phyloP scores from a whole-genome alignment of 345 rosid species.

The Nephelium lappaceum region DNA sequence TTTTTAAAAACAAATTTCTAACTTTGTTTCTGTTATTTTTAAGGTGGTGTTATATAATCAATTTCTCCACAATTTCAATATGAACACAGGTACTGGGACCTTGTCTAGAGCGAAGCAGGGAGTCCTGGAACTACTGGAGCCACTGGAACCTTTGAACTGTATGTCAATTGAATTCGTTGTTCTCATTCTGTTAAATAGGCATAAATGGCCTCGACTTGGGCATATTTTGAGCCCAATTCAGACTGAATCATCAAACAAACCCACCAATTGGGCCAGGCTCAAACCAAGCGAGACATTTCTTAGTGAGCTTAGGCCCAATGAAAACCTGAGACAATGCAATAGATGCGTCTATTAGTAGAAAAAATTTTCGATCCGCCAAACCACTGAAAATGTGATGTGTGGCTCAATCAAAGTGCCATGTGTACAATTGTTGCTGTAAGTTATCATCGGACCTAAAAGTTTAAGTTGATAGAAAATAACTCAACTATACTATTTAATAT shows the following conservation, averaged over 20 bases:
- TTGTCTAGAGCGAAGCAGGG: constrained; percentile 53
- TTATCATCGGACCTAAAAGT: too few species aligned
- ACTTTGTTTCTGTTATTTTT: not conserved
- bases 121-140: constrained; percentile 51
- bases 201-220: not conserved
- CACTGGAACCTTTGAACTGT: constrained; percentile 55
- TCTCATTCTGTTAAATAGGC: not conserved
- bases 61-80: not conserved
- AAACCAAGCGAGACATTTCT: not conserved
- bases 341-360: too few species aligned
- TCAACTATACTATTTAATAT: too few species aligned
- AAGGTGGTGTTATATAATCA: not conserved
- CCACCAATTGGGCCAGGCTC: not conserved
- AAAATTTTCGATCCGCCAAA: too few species aligned
- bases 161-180: not conserved
- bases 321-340: too few species aligned
- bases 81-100: constrained; percentile 49
- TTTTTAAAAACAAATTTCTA: too few species aligned
- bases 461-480: too few species aligned
- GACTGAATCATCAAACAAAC: too few species aligned
- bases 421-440: too few species aligned
- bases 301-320: too few species aligned
- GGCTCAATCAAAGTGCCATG: too few species aligned
- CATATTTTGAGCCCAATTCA: not conserved
- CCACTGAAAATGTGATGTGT: too few species aligned